phyloP scores from a whole-genome alignment of 176 grass and related monocot species.

The Ensete glaucum region DNA sequence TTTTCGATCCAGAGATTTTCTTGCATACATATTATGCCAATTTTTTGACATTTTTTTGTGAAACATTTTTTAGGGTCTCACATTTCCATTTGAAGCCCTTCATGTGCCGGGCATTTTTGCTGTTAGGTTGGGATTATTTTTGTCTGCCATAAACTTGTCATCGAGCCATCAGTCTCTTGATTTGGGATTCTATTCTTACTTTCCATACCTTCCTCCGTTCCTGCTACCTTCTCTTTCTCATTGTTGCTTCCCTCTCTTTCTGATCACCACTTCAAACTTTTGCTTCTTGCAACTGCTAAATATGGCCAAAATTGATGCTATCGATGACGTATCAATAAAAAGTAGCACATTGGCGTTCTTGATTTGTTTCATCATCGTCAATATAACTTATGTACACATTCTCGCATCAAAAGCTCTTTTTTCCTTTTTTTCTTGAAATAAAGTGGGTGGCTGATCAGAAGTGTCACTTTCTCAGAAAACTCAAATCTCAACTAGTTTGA shows the following conservation, averaged over 20 bases:
- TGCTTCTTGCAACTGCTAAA: neutral
- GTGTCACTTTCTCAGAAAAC: neutral
- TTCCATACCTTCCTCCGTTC: neutral
- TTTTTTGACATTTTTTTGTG: too few relatives aligned
- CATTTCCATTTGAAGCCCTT: too few relatives aligned
- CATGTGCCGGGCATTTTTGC: too few relatives aligned
- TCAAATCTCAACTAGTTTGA: neutral
- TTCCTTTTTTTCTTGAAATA: neutral
- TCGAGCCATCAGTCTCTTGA: too few relatives aligned
- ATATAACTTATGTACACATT: neutral
- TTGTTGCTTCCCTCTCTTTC: neutral
- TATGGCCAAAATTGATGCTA: neutral
- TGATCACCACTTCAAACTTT: neutral
- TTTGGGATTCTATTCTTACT: neutral
- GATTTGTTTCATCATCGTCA: neutral
- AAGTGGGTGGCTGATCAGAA: neutral
- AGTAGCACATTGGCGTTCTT: neutral
- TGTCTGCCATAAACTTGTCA: too few relatives aligned
- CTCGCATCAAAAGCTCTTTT: neutral
- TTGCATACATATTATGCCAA: too few relatives aligned
- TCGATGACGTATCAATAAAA: neutral
- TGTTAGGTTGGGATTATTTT: too few relatives aligned
- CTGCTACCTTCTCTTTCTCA: neutral
- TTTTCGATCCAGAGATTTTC: too few relatives aligned
- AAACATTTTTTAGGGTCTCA: too few relatives aligned